Conservation (phyloP, 495 filamentous ascomycete species). For the Penicillium maclennaniae region DNA sequence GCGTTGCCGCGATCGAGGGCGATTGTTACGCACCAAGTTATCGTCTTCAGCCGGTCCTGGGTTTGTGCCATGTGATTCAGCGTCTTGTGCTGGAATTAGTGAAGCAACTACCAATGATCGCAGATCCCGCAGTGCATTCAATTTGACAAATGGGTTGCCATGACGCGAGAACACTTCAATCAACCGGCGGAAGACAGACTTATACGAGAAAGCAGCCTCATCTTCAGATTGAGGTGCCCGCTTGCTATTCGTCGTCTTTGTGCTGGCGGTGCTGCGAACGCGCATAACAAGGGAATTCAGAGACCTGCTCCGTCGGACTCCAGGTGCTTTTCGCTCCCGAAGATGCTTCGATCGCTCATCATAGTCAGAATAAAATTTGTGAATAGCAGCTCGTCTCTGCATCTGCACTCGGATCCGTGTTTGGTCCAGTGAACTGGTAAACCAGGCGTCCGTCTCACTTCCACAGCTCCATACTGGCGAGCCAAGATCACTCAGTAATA, state of each 20-base stretch:
- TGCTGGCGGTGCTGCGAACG: neutral
- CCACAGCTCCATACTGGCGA: conserved; percentile 76
- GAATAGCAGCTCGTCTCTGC: conserved; percentile 52
- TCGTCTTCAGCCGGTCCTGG: neutral
- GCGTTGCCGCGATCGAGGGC: conserved; percentile 13
- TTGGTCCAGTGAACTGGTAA: conserved; percentile 68
- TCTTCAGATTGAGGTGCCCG: conserved; percentile 8
- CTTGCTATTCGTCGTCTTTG: neutral
- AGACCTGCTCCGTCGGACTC: conserved; percentile 35
- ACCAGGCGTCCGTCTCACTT: conserved; percentile 92
- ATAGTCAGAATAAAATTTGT: conserved; percentile 42
- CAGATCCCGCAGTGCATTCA: conserved; percentile 78
- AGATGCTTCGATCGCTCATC: conserved; percentile 31
- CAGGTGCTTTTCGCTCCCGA: conserved; percentile 20
- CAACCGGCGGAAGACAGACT: conserved; percentile 70
- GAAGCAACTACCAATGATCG: conserved; percentile 77
- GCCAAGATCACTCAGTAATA: conserved; percentile 87
- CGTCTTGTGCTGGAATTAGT: conserved; percentile 51
- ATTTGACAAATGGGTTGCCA: conserved; percentile 81
- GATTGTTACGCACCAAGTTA: neutral
- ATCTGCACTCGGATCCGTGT: conserved; percentile 74
- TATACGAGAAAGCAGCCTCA: conserved; percentile 58
- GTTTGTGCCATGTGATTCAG: conserved; percentile 19
- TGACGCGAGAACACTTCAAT: conserved; percentile 85
- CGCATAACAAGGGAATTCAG: conserved; percentile 15